Conservation (phyloP, 208 protist species). For the Trypanosoma platydactyli region DNA sequence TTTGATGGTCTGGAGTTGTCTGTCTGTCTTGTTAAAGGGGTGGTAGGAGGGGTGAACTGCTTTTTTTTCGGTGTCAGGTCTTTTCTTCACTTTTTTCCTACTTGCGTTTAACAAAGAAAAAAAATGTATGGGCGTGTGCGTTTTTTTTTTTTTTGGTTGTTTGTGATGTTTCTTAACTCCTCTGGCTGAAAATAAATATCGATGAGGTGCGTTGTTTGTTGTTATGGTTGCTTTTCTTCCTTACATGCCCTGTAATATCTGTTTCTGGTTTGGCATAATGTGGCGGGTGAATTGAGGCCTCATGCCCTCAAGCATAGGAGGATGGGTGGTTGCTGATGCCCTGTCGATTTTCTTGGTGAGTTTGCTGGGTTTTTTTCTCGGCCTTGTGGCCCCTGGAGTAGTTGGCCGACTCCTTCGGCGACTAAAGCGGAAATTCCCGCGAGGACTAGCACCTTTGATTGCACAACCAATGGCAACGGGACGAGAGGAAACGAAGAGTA, state of each 20-base stretch:
- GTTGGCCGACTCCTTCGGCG: background rate
- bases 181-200: background rate
- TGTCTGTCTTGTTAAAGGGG: too few relatives aligned
- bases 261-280: too few relatives aligned
- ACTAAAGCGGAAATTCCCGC: background rate
- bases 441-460: background rate
- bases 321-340: background rate
- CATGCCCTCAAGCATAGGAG: constrained; percentile 2
- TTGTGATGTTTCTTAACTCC: background rate
- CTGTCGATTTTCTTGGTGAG: background rate
- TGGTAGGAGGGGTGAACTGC: too few relatives aligned
- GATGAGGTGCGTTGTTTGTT: background rate
- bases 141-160: background rate
- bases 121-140: too few relatives aligned
- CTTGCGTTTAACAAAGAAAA: too few relatives aligned
- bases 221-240: background rate
- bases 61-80: too few relatives aligned
- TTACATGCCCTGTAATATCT: background rate
- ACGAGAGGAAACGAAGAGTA: constrained; percentile 19
- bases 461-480: constrained; percentile 22
- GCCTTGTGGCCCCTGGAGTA: background rate
- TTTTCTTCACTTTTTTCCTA: too few relatives aligned
- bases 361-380: constrained; percentile 16
- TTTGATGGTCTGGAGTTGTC: too few relatives aligned
- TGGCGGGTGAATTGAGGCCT: too few relatives aligned